Evolutionary conservation across 345 rosid species (phyloP), one percentile per base, ranked within the genome.

Genomic region (Gynandropsis gynandra): DNA sequence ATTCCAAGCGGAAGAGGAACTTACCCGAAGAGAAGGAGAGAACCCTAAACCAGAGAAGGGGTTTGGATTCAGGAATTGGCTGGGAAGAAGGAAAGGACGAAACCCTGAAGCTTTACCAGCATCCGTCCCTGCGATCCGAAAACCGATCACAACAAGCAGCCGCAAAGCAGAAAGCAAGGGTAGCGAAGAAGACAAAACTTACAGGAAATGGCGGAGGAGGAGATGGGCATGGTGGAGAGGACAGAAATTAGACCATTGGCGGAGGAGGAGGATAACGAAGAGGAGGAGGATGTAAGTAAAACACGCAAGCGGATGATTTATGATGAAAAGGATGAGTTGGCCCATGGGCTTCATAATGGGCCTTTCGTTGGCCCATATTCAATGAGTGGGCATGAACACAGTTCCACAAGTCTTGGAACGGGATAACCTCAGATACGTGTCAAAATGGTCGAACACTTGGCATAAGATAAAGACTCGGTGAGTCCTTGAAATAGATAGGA

Each of bases 21-120:
- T 50, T 70, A 80, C 88, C 94, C 66, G 54, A 39, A 77, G 72
- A 58, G 74, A 81, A 72, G 60, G 11, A 35, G 74, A 68, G 35
- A 64, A 81, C 38, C 73, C 60, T 1, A 66, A 49, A 49, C 73
- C 60, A 37, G 58, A 64, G 51, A 40, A 47, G 16, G 53, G 51
- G 19, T 49, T 61, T 13, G 56, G 45, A 47, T 58, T 58, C 53
- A 69, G 35, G 59, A 62, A 58, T 11, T 68, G 52, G 2, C 59
- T 47, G 14, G 69, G 65, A 67, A 66, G 66, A 62, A 51, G 39
- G 24, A 54, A 66, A 29, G 75, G 63, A 44, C 56, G 47, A 15
- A 63, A 16, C 34, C 14, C 54, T 14, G 48, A 56, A 39, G 42
- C 35, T 52, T 62, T 63, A 45, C 65, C 56, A 21, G 33, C 42